Conservation (phyloP, 1,284 basidiomycete genomes). For the Chalciporus sp. region DNA sequence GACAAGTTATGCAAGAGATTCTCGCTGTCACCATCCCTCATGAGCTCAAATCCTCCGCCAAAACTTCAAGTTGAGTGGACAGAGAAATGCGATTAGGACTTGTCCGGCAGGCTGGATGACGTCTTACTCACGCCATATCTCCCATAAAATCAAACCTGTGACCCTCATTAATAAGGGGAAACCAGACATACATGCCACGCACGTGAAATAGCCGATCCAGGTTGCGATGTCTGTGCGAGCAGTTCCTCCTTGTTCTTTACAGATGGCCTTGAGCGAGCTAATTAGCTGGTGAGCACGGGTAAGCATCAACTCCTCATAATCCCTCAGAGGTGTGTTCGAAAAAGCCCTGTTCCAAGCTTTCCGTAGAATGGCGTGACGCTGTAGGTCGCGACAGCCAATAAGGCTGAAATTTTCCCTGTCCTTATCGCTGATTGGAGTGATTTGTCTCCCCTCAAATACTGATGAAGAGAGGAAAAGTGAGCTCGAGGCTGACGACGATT, state of each 20-base stretch:
- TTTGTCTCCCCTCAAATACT: constrained; percentile 25
- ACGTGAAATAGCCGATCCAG: constrained; percentile 28
- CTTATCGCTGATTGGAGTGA: constrained; percentile 17
- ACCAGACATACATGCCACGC: background rate
- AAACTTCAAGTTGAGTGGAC: constrained; percentile 17
- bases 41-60: constrained; percentile 28
- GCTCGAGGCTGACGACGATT: background rate
- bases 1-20: constrained; percentile 19
- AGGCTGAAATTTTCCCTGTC: constrained; percentile 22
- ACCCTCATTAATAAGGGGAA: constrained; percentile 1
- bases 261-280: constrained; percentile 27
- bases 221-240: constrained; percentile 16
- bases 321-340: constrained; percentile 38
- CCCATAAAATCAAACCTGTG: constrained; percentile 31
- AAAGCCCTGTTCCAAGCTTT: constrained; percentile 47
- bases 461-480: constrained; percentile 3
- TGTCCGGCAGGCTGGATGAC: background rate
- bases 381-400: constrained; percentile 35
- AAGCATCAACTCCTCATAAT: constrained; percentile 40
- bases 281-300: constrained; percentile 38
- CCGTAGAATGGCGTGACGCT: constrained; percentile 41
- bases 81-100: background rate
- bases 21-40: constrained; percentile 20
- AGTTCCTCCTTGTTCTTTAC: constrained; percentile 9
- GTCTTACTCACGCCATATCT: constrained; percentile 30